A percentile compares a stretch with the other conserved stretches of the same genome.
phyloP scores from a whole-genome alignment of 2,329 filamentous ascomycete genomes.

The Colletotrichum sp. region DNA sequence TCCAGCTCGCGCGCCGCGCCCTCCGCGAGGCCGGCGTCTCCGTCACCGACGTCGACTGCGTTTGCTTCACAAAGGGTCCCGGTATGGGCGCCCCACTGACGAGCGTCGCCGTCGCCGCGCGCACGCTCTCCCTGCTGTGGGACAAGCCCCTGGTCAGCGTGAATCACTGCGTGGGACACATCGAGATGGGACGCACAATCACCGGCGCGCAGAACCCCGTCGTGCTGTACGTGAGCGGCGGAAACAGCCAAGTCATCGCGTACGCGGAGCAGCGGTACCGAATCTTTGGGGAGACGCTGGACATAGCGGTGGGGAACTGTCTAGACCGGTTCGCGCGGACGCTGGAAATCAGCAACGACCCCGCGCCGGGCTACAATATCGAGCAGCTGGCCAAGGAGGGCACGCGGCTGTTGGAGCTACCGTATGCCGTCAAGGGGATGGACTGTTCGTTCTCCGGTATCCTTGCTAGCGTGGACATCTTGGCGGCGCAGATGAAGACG shows the following conservation, averaged over 20 bases:
- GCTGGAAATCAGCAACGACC: slow-evolving; percentile 90
- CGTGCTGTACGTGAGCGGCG: slow-evolving; percentile 92
- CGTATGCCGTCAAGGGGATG: slow-evolving; percentile 98
- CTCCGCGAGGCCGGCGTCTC: slow-evolving; percentile 70
- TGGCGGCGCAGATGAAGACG: slow-evolving; percentile 70
- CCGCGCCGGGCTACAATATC: slow-evolving; percentile 96
- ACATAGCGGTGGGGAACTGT: slow-evolving; percentile 97
- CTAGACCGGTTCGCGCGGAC: slow-evolving; percentile 95
- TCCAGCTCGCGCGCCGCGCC: slow-evolving; percentile 78
- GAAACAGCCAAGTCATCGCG: slow-evolving; percentile 97
- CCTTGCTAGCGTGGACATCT: slow-evolving; percentile 78
- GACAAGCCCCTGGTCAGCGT: slow-evolving; percentile 87
- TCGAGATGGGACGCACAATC: slow-evolving; percentile 96
- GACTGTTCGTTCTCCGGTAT: slow-evolving; percentile 97
- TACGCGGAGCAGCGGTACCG: slow-evolving; percentile 94
- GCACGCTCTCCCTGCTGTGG: slow-evolving; percentile 85
- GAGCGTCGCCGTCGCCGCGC: slow-evolving; percentile 82
- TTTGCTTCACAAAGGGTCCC: slow-evolving; percentile 94
- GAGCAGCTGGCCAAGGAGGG: slow-evolving; percentile 86
- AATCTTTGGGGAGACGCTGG: slow-evolving; percentile 96
- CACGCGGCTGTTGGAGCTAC: slow-evolving; percentile 79
- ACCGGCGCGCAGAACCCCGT: slow-evolving; percentile 91
- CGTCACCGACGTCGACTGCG: slow-evolving; percentile 77
- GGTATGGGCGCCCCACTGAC: slow-evolving; percentile 96
- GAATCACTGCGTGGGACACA: slow-evolving; percentile 98